Base-by-base conservation (phyloP, 495 filamentous ascomycete genomes). In the Penicillium antarcticum region DNA sequence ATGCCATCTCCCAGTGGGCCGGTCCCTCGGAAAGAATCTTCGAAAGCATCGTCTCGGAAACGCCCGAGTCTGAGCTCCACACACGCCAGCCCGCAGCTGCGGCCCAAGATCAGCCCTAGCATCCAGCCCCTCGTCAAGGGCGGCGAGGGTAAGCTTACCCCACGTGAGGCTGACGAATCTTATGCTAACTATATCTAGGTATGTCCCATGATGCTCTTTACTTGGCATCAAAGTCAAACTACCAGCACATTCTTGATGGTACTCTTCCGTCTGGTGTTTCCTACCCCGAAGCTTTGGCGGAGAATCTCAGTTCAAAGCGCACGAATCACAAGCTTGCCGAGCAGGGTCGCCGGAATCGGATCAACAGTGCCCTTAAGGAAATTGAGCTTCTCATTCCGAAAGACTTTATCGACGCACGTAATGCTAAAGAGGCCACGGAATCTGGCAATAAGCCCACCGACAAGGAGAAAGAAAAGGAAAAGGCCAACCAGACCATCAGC, bases 261-360 rank as follows among this genome's bases (percentile, higher is more conserved):
- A 97, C 87, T 35, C 83, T 87, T 37, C 83, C 96, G 4, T 90
- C 89, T 0, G 94, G 94, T 10, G 87, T 98, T 19, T 88, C 85
- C 1, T 98, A 96, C 55, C 94, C 94, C 0, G 87, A 89, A 57
- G 87, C 89, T 13, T 78, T 98, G 16, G 92, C 91, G 4, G 94
- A 91, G 29, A 95, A 95, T 47, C 72, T 98, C 26, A 97, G 91
- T 21, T 95, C 90, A 9, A 98, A 98, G 74, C 87, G 94, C 53
- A 97, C 94, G 6, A 95, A 90, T 34, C 94, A 98, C 74, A 98
- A 98, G 67, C 87, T 98, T 51, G 94, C 94, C 5, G 94, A 98
- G 68, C 94, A 98, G 72, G 95, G 94, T 4, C 84, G 94, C 18
- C 76, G 94, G 49, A 97, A 97, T 63, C 83, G 94, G 41, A 97